Evolutionary conservation across 352 stramenopile genomes (phyloP), one percentile per base, ranked within the genome.

Genomic region (Nothophytophthora sp.): DNA sequence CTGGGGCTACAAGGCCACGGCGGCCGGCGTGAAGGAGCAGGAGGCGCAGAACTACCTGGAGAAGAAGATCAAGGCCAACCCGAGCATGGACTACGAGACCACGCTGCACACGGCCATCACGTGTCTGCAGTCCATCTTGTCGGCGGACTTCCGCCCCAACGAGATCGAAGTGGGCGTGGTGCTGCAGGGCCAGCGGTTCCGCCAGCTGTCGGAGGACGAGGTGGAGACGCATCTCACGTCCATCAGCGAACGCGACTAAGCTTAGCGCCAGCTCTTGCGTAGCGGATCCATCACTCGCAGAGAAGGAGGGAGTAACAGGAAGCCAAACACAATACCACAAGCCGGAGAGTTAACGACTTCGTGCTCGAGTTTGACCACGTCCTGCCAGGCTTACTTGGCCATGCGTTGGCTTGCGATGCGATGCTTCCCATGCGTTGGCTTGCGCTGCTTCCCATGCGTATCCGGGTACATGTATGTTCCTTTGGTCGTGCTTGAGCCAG

Each of bases 11-110:
- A 92, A 90, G 67, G 97, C 94, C 30, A 96, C 94, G 5, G 90
- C 96, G 7, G 85, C 91, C 1, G 97, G 97, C 16, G 73, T 90
- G 13, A 99, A 99, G 80, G 95, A 99, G 62, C 96, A 99, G 76
- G 97, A 99, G 76, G 97, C 97, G 24, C 96, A 98, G 57, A 99
- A 99, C 72, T 98, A 98, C 80, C 83, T 99, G 36, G 97, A 99
- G 77, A 99, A 99, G 75, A 97, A 98, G 76, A 87, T 98, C 22
- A 95, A 96, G 74, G 78, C 81, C 43, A 93, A 96, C 63, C 50
- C 76, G n/a, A 55, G 50, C 27, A 98, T 98, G 81, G 84, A 96
- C 64, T 71, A 88, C n/a, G 88, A 98, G 63, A 81, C 92, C 39
- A 98, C 96, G 39, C 85, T 99, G 59, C 76, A 98, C 66, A 98